These are phyloP conservation scores for Eucalyptus pauciflora DNA, from an alignment of 345 rosid genomes.

Conservation along the genomic window DNA sequence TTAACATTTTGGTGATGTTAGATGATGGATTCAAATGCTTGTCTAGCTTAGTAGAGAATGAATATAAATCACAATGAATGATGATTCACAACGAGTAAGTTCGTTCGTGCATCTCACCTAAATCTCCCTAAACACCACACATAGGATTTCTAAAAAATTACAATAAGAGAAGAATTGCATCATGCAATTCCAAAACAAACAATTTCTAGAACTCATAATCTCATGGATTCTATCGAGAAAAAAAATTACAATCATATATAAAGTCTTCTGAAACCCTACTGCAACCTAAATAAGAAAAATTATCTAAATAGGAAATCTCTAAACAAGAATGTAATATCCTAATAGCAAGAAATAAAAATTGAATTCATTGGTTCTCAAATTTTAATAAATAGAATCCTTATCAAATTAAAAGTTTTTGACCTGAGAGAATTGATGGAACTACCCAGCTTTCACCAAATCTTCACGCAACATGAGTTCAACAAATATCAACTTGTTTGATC, in stretches of 20 bases:
- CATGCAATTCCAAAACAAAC: not conserved
- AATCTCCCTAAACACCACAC: not conserved
- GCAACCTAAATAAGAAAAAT: not conserved
- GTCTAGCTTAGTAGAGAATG: not conserved
- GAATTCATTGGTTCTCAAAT: not conserved
- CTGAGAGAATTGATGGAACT: not conserved
- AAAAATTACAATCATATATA: not conserved
- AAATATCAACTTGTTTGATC: not conserved
- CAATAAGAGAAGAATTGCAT: not conserved
- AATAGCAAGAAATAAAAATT: not conserved
- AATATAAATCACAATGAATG: not conserved
- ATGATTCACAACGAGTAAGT: not conserved
- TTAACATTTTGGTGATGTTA: not conserved
- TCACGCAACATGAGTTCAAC: not conserved
- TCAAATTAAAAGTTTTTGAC: not conserved
- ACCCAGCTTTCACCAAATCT: not conserved
- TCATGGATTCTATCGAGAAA: not conserved
- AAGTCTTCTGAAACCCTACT: not conserved
- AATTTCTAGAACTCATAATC: not conserved
- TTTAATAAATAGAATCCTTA: not conserved
- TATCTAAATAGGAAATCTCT: not conserved
- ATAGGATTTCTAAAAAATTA: not conserved
- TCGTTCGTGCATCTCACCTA: not conserved
- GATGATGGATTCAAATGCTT: not conserved
- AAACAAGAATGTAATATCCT: not conserved